Conservation (phyloP, 352 stramenopile genomes). For the Phytophthora fragariaefolia region DNA sequence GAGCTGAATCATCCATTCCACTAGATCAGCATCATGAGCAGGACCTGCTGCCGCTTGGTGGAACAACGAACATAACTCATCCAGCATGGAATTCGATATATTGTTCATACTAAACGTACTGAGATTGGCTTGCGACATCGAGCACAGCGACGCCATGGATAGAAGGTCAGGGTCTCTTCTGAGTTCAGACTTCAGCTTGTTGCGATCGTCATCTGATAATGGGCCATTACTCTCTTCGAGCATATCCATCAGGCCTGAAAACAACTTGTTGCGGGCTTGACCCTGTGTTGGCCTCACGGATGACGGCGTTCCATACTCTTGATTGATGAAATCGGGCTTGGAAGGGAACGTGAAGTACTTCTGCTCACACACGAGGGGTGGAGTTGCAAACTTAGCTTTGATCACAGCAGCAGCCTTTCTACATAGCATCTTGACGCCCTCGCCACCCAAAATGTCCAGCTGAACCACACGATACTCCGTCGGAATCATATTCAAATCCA, state of each 20-base stretch:
- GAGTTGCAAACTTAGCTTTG: constrained; percentile 30
- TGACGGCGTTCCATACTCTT: constrained; percentile 24
- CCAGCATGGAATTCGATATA: background rate
- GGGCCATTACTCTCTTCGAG: constrained; percentile 19
- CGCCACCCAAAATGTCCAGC: constrained; percentile 4
- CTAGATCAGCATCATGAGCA: constrained; percentile 29
- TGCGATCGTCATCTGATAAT: constrained; percentile 9
- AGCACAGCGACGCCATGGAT: constrained; percentile 2
- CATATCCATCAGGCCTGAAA: constrained; percentile 25
- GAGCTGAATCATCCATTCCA: constrained; percentile 53
- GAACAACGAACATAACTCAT: constrained; percentile 7
- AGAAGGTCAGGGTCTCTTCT: constrained; percentile 24
- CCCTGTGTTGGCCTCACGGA: constrained; percentile 1
- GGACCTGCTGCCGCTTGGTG: constrained; percentile 39
- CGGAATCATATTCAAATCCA: constrained; percentile 16
- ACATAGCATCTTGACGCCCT: constrained; percentile 8
- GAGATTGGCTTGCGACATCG: no score
- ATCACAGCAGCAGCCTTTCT: constrained; percentile 19
- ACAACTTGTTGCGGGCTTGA: constrained; percentile 5
- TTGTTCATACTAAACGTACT: background rate
- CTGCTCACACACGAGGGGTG: constrained; percentile 3
- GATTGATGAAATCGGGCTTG: constrained; percentile 22
- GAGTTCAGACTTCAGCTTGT: constrained; percentile 21
- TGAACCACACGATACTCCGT: background rate
- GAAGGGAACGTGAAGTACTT: constrained; percentile 28